Evolutionary conservation across 2,329 filamentous ascomycete genomes (phyloP).

Genomic region (Fusarium lateritium): DNA sequence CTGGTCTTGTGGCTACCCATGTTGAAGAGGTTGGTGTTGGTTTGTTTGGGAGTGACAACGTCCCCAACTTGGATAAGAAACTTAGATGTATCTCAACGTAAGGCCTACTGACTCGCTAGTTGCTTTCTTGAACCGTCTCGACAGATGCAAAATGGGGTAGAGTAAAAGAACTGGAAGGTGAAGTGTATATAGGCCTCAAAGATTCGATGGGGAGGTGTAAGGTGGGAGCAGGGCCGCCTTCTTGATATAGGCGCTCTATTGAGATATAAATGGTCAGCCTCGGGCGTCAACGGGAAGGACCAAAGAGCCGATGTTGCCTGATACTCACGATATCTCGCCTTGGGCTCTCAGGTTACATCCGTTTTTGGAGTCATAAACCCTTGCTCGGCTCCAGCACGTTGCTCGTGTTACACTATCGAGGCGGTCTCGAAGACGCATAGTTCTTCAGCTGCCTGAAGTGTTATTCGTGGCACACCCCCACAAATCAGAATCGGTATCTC

Average conservation of each 20-base stretch:
- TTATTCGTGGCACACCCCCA: too few species aligned
- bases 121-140: neutral
- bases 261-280: neutral
- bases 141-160: too few species aligned
- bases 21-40: neutral
- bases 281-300: neutral
- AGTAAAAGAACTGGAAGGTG: too few species aligned
- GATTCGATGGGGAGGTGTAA: neutral
- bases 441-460: too few species aligned
- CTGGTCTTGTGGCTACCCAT: slow-evolving; percentile 1
- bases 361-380: too few species aligned
- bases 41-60: neutral
- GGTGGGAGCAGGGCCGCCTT: neutral
- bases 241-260: neutral
- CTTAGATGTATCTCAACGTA: neutral
- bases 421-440: too few species aligned
- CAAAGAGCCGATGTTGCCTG: neutral
- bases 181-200: too few species aligned
- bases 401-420: too few species aligned
- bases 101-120: neutral
- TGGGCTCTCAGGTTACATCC: neutral
- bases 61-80: neutral
- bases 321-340: neutral
- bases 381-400: too few species aligned
- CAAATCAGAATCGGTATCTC: too few species aligned